phyloP scores from a whole-genome alignment of 768 basidiomycete species.

The Boletellus ananas region DNA sequence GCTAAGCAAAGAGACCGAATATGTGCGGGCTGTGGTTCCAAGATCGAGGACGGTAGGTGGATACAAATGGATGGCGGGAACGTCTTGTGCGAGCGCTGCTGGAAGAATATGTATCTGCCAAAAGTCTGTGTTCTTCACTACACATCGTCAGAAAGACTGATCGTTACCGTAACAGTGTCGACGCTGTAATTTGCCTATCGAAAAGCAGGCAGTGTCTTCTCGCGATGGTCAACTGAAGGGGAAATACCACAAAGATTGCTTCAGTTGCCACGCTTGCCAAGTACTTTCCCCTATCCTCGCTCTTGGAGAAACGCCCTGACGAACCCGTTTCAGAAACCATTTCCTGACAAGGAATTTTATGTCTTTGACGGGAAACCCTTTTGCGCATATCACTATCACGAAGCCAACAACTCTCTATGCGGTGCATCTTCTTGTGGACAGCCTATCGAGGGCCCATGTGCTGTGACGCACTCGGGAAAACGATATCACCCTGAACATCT shows the following conservation, averaged over 20 bases:
- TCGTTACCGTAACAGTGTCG: slow-evolving; percentile 57
- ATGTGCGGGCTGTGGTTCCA: slow-evolving; percentile 67
- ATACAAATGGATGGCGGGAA: slow-evolving; percentile 70
- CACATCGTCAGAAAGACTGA: slow-evolving; percentile 1
- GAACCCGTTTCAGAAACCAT: slow-evolving; percentile 59
- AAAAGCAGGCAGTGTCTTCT: slow-evolving; percentile 87
- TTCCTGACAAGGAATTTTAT: slow-evolving; percentile 90
- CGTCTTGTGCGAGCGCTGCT: slow-evolving; percentile 84
- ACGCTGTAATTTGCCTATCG: slow-evolving; percentile 81
- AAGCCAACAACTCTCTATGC: slow-evolving; percentile 86
- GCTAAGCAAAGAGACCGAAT: slow-evolving; percentile 35
- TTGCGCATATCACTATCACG: slow-evolving; percentile 92
- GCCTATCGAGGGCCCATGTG: slow-evolving; percentile 93
- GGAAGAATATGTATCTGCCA: slow-evolving; percentile 96
- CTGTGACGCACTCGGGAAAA: slow-evolving; percentile 76
- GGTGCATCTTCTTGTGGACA: slow-evolving; percentile 72
- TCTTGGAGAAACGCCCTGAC: neutral
- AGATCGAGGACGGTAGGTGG: slow-evolving; percentile 80
- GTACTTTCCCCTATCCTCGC: slow-evolving; percentile 36
- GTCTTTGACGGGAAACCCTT: slow-evolving; percentile 87
- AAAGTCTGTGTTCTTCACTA: slow-evolving; percentile 49
- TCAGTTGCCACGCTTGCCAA: slow-evolving; percentile 82
- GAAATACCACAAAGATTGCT: slow-evolving; percentile 91
- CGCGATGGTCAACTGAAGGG: slow-evolving; percentile 93
- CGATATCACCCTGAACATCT: slow-evolving; percentile 89